Percentiles rank a stretch among this genome's conserved stretches.
Evolutionary conservation across 257 asterid genomes (phyloP).

Genomic region (Coffea canephora): DNA sequence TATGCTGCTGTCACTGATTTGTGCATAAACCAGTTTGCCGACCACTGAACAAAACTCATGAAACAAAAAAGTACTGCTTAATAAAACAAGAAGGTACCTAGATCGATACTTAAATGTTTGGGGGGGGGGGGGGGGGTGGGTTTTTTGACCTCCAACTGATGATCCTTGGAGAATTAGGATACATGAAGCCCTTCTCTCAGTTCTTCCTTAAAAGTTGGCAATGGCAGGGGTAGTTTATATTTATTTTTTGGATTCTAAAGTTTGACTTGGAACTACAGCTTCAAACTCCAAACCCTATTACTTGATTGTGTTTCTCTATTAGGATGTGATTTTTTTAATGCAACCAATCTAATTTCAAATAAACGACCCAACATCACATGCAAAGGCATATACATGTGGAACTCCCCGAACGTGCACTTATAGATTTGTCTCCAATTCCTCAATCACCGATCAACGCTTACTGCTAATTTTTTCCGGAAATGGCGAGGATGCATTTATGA

Average conservation of each 20-base stretch:
- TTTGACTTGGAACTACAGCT: not conserved
- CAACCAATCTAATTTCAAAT: not conserved
- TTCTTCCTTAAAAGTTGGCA: not conserved
- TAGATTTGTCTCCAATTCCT: not conserved
- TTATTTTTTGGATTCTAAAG: not conserved
- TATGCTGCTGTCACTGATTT: too few species aligned
- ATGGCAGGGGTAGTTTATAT: not conserved
- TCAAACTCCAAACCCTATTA: not conserved
- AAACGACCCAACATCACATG: not conserved
- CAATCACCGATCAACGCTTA: not conserved
- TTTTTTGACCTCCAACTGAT: too few species aligned
- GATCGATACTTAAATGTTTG: too few species aligned
- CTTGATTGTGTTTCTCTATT: too few species aligned
- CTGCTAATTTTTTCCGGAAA: not conserved
- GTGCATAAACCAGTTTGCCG: too few species aligned
- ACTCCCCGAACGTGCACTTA: not conserved
- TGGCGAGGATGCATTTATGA: not conserved
- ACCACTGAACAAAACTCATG: too few species aligned
- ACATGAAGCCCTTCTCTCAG: not conserved
- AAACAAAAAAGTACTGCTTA: too few species aligned
- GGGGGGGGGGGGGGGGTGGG: too few species aligned
- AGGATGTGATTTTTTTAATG: not conserved
- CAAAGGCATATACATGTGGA: not conserved
- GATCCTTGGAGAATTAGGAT: too few species aligned
- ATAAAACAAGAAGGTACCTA: too few species aligned